A percentile compares a stretch with the other conserved stretches of the same genome.
phyloP scores from a whole-genome alignment of 2,329 filamentous ascomycete species.

The Beauveria bassiana region DNA sequence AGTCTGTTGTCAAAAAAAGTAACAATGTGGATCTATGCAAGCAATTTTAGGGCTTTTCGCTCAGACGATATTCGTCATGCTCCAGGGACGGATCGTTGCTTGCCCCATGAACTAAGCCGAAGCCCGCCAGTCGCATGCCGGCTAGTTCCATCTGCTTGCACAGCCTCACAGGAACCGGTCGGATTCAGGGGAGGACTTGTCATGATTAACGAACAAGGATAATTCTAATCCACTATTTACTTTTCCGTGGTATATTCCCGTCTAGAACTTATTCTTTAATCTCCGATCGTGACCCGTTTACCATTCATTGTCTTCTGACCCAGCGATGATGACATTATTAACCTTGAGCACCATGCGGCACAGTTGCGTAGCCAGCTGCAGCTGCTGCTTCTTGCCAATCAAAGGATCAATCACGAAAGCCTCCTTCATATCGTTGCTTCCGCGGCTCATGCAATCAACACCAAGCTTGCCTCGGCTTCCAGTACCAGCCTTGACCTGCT shows the following conservation, averaged over 20 bases:
- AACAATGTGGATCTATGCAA: constrained; percentile 1
- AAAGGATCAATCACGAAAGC: constrained; percentile 97
- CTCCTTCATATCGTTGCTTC: constrained; percentile 94
- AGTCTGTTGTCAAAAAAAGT: background rate
- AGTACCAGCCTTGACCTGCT: constrained; percentile 72
- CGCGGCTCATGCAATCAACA: constrained; percentile 95
- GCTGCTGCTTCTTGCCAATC: constrained; percentile 96
- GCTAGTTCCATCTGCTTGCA: background rate
- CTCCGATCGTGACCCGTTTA: constrained; percentile 14
- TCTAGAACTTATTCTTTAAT: background rate
- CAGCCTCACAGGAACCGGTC: constrained; percentile 6
- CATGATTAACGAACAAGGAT: background rate
- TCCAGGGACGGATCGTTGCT: background rate
- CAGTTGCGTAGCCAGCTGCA: constrained; percentile 91
- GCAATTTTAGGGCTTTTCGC: constrained; percentile 5
- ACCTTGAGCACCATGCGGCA: constrained; percentile 98
- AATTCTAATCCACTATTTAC: constrained; percentile 9
- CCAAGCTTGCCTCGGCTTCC: constrained; percentile 58
- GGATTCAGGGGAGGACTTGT: background rate
- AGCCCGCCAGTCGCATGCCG: background rate
- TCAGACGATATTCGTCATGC: constrained; percentile 3
- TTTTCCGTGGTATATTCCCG: constrained; percentile 13
- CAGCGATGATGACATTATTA: constrained; percentile 92
- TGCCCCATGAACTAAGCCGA: background rate
- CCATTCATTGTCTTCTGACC: constrained; percentile 76